Conservation (phyloP, 805 yeast genomes). For the Komagataella phaffii region DNA sequence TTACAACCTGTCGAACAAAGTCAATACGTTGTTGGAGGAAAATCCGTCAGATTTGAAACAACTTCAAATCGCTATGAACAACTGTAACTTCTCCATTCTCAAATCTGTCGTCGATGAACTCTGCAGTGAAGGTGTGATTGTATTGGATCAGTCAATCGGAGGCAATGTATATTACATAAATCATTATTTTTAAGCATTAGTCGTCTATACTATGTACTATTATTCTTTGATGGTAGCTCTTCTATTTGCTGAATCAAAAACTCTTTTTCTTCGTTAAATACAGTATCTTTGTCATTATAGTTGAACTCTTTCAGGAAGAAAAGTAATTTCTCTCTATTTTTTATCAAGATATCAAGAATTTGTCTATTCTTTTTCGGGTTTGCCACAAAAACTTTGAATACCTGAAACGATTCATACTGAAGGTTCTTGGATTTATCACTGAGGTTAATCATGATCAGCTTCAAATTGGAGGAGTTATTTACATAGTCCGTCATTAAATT, state of each 20-base stretch:
- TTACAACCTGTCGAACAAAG: background rate
- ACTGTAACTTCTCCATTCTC: conserved; percentile 16
- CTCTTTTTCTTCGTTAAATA: conserved; percentile 65
- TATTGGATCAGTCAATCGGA: conserved; percentile 14
- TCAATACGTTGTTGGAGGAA: background rate
- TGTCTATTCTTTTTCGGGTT: conserved; percentile 82
- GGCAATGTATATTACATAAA: conserved; percentile 18
- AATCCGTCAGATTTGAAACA: background rate
- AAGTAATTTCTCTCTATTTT: conserved; percentile 69
- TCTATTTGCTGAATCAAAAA: conserved; percentile 68
- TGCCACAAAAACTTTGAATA: conserved; percentile 92
- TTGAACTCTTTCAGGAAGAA: conserved; percentile 56
- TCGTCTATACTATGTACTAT: background rate
- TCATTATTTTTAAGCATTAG: conserved; percentile 7
- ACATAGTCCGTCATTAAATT: conserved; percentile 65
- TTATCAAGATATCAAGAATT: conserved; percentile 66
- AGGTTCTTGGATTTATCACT: conserved; percentile 84
- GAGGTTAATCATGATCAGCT: conserved; percentile 72
- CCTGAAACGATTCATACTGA: conserved; percentile 83
- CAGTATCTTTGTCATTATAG: conserved; percentile 43
- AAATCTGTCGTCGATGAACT: conserved; percentile 13
- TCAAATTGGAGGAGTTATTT: conserved; percentile 69
- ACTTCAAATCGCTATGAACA: conserved; percentile 3
- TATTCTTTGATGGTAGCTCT: conserved; percentile 33
- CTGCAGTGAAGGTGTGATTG: conserved; percentile 11